phyloP scores from a whole-genome alignment of 75 land plant species.

The Chamaecyparis obtusa region DNA sequence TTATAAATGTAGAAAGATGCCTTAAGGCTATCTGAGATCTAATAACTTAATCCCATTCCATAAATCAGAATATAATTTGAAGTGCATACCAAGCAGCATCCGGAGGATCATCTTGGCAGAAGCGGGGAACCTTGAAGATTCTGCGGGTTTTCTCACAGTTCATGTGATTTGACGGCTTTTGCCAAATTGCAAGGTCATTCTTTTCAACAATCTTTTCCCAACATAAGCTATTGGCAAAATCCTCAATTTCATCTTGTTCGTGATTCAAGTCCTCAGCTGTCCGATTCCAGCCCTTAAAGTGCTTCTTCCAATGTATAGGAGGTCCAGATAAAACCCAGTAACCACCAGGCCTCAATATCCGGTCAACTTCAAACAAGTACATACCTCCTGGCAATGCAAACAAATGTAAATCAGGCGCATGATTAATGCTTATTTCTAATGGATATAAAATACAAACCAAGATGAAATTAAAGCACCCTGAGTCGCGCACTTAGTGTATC shows the following conservation, averaged over 20 bases:
- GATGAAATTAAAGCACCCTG: not conserved
- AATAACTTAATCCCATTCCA: not conserved
- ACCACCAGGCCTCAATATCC: constrained; percentile 63
- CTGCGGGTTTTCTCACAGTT: constrained; percentile 28
- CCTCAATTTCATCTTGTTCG: constrained; percentile 57
- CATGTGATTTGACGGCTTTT: constrained; percentile 52
- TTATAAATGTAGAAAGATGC: not conserved
- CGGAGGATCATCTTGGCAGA: constrained; percentile 34
- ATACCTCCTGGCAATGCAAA: constrained; percentile 26
- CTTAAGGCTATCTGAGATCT: not conserved
- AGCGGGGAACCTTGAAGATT: constrained; percentile 25
- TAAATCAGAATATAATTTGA: not conserved
- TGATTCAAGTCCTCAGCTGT: constrained; percentile 47
- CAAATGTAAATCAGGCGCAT: not conserved
- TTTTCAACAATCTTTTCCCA: constrained; percentile 59
- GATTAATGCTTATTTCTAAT: not conserved
- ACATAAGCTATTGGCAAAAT: constrained; percentile 47
- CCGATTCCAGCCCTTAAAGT: constrained; percentile 63
- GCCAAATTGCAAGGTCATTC: constrained; percentile 61
- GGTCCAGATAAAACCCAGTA: constrained; percentile 80
- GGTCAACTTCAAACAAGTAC: constrained; percentile 41
- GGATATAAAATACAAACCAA: not conserved
- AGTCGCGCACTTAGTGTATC: not conserved
- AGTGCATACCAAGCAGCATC: constrained; percentile 50
- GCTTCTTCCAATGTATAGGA: constrained; percentile 43